phyloP scores from a whole-genome alignment of 495 filamentous ascomycete genomes.

The Bryoglossum gracile region DNA sequence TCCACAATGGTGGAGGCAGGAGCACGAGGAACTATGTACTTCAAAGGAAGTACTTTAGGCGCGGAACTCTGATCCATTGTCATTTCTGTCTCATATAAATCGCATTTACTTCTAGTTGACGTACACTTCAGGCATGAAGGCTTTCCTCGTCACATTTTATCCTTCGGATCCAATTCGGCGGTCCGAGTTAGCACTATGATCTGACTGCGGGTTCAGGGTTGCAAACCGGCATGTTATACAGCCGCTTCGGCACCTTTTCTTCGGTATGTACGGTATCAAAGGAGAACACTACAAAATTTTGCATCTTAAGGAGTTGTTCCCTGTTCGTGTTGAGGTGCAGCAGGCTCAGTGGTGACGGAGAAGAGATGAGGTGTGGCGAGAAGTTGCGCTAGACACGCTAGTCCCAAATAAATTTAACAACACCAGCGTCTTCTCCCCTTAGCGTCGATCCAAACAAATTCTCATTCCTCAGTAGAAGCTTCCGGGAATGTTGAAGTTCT shows the following conservation, averaged over 20 bases:
- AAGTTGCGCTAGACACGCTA: no score
- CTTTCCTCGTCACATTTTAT: background rate
- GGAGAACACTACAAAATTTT: no score
- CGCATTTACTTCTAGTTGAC: background rate
- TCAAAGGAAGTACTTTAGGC: background rate
- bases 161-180: background rate
- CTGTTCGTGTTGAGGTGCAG: no score
- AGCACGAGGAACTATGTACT: background rate
- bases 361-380: no score
- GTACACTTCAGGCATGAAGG: background rate
- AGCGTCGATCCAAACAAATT: no score
- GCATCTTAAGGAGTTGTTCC: no score
- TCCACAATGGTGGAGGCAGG: background rate
- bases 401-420: no score
- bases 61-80: background rate
- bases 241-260: background rate
- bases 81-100: background rate
- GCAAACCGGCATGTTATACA: background rate
- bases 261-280: no score
- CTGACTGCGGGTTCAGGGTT: background rate
- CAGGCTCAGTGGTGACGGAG: no score
- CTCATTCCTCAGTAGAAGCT: no score
- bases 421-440: no score
- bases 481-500: no score
- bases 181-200: background rate